Conservation (phyloP, 371 early-diverging fungal genomes). For the Dipsacomyces acuminosporus region DNA sequence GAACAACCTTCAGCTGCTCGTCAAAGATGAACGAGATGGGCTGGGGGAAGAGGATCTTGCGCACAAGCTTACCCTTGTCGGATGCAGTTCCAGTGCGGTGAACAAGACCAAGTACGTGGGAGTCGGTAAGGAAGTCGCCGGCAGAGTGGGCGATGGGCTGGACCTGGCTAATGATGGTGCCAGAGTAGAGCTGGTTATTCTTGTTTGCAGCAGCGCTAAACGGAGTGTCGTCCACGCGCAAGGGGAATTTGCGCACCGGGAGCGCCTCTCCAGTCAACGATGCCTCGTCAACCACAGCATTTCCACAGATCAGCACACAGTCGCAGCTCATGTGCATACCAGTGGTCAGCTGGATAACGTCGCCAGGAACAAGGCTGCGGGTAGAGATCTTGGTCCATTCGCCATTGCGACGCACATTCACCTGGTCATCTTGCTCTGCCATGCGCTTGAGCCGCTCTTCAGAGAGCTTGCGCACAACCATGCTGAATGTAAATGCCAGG, state of each 20-base stretch:
- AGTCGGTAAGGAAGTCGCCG: slow-evolving; percentile 17
- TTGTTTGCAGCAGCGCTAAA: slow-evolving; percentile 49
- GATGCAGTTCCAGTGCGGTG: slow-evolving; percentile 70
- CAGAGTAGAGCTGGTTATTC: slow-evolving; percentile 60
- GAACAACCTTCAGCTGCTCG: slow-evolving; percentile 68
- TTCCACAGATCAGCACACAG: slow-evolving; percentile 61
- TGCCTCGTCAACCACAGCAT: slow-evolving; percentile 71
- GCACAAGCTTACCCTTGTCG: slow-evolving; percentile 72
- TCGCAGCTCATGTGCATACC: slow-evolving; percentile 65
- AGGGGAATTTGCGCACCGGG: slow-evolving; percentile 73
- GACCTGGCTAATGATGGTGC: slow-evolving; percentile 42
- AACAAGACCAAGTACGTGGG: slow-evolving; percentile 45
- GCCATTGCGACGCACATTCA: slow-evolving; percentile 55
- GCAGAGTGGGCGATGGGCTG: slow-evolving; percentile 51
- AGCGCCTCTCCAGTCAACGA: slow-evolving; percentile 81
- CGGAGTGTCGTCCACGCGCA: slow-evolving; percentile 51
- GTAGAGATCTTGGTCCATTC: slow-evolving; percentile 55
- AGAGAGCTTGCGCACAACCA: slow-evolving; percentile 56
- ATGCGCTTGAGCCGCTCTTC: slow-evolving; percentile 63
- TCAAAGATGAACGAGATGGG: slow-evolving; percentile 66
- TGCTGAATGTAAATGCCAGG: slow-evolving; percentile 64
- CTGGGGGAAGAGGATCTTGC: slow-evolving; percentile 73
- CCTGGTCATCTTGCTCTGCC: slow-evolving; percentile 58
- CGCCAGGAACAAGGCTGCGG: slow-evolving; percentile 67
- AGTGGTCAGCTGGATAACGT: slow-evolving; percentile 59